Base-by-base conservation (phyloP, 768 basidiomycete genomes). In the Kockovaella imperatae region DNA sequence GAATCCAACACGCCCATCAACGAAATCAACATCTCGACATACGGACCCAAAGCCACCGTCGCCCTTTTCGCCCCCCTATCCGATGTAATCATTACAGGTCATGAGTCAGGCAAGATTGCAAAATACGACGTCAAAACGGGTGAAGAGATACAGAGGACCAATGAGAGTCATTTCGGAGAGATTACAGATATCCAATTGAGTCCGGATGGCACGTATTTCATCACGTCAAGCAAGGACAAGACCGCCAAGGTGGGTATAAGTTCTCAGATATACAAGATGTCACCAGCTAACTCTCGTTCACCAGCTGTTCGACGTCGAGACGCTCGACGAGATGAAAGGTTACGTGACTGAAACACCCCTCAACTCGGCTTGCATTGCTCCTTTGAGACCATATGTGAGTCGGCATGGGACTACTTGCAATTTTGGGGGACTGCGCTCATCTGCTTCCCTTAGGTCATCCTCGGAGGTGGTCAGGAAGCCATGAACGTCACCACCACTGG, bases 401-500 rank as follows among this genome's bases (percentile, higher is more conserved):
- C 23, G 20, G 18, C 7, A 11, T 26, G 21, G n/a, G n/a, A 29
- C 39, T 42, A n/a, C 20, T 39, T n/a, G 15, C 6, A 24, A 24
- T 3, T 32, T 7, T 3, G 14, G 35, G 17, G 17, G 4, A 18
- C 4, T 2, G 28, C 34, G 26, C 40, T 6, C 59, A 13, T 17
- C 56, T 53, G 38, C 42, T 30, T 26, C 5, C 20, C 6, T 25
- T 47, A 89, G 86, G 78, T 91, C 35, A 79, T 97, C 26, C 76
- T 95, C 20, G 95, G 95, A 35, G 93, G 95, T 71, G 95, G 95
- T 35, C 95, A 97, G 73, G 93, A 95, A 68, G 95, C 95, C 3
- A 93, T 89, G 88, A 82, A 76, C 62, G 95, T 97, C 42, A 96
- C 95, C 13, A 97, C 89, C 6, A 97, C 93, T 0, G 89, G 88